Evolutionary conservation across 176 grass and related monocot species (phyloP), one percentile per base, ranked within the genome.

Genomic region (Chrysopogon serrulatus): DNA sequence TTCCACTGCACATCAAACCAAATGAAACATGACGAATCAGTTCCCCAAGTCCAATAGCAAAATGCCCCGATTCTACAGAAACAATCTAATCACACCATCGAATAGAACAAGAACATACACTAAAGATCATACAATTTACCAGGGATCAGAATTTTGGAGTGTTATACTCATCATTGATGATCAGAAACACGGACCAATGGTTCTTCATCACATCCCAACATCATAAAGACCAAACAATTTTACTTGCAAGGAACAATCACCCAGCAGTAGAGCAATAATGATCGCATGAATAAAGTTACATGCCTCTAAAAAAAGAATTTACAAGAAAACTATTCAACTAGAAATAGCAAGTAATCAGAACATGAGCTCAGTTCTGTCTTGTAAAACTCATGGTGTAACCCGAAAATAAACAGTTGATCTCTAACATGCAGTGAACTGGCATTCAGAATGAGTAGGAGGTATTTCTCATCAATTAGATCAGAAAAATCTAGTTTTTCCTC

Each of bases 371-470:
- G 6, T 0, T n/a, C 6, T 49, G 16, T 6, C 47, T 39, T 19
- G n/a, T 24, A 59, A 3, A 24, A 26, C 53, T 26, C 1, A 9
- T 10, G 0, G 17, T 4, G 13, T n/a, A 9, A 23, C 51, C 1
- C 17, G 28, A 14, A 37, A 68, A 23, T 0, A 68, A 70, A 26
- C 1, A 1, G 4, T 14, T 6, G 1, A 36, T 4, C 3, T 10
- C 24, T 2, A 53, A 64, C 12, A 41, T 19, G 21, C 2, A 62
- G 32, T 6, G 0, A 2, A 18, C 11, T 67, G 75, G 23, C 80
- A 87, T 87, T 90, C 88, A 87, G 84, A 90, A 90, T 90, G 88
- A 90, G 88, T 83, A 90, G 80, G 88, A 87, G 88, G 88, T 74
- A 74, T 83, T 86, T 83, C 70, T 90, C 79, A 75, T 90, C 88